A percentile compares a stretch with the other conserved stretches of the same genome.
Conservation (phyloP, 768 basidiomycete species). For the Tylopilus rubrobrunneus region DNA sequence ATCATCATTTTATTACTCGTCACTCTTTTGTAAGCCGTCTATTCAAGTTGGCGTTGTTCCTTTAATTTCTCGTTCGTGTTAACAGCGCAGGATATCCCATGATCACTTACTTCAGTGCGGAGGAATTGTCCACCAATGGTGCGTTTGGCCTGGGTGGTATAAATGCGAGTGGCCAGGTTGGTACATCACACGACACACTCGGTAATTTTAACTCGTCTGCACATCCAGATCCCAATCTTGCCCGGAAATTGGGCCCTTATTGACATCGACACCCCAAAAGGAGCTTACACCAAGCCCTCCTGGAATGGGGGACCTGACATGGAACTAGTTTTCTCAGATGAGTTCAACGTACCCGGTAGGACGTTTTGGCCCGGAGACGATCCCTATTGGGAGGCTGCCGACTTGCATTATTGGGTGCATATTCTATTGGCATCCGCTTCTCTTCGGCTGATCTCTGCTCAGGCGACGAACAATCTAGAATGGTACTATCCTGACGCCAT, state of each 20-base stretch:
- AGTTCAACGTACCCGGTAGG: constrained; percentile 73
- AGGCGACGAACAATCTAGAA: constrained; percentile 51
- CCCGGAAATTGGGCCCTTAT: constrained; percentile 53
- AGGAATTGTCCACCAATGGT: constrained; percentile 32
- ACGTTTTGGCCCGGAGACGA: constrained; percentile 82
- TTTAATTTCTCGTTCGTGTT: not conserved
- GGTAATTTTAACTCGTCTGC: not conserved
- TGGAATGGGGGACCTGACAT: constrained; percentile 55
- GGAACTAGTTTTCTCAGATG: constrained; percentile 72
- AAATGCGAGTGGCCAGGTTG: constrained; percentile 70
- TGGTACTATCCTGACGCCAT: constrained; percentile 53
- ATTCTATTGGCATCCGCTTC: constrained; percentile 26
- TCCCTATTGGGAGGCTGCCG: constrained; percentile 72
- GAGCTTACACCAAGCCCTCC: constrained; percentile 50
- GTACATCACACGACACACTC: not conserved
- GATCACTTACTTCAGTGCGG: constrained; percentile 35
- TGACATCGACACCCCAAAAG: constrained; percentile 56
- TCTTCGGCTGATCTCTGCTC: constrained; percentile 23
- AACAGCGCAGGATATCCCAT: constrained; percentile 43
- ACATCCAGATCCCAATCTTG: constrained; percentile 50
- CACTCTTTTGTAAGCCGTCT: constrained; percentile 54
- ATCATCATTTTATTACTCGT: constrained; percentile 47
- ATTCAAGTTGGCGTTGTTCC: not conserved
- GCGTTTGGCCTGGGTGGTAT: constrained; percentile 67
- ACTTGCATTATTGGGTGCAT: constrained; percentile 41